A percentile compares a stretch with the other conserved stretches of the same genome.
Conservation (phyloP, 306 rosid species). For the Gleditsia sinensis region DNA sequence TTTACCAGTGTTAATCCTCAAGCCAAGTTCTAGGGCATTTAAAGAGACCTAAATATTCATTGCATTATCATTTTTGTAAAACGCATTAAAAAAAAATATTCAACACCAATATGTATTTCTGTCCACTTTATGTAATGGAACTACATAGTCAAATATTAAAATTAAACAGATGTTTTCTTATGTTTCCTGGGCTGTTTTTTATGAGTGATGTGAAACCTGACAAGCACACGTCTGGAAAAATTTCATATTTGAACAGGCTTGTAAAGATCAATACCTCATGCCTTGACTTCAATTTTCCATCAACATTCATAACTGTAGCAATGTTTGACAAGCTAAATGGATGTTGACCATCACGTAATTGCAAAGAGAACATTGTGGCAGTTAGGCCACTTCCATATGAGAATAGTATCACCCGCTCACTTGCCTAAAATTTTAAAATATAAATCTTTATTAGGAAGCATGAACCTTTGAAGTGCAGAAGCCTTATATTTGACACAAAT, state of each 20-base stretch:
- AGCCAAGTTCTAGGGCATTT: neutral
- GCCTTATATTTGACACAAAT: slow-evolving; percentile 5
- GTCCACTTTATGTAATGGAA: neutral
- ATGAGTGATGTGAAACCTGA: slow-evolving; percentile 1
- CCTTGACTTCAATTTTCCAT: slow-evolving; percentile 83
- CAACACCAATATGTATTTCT: neutral
- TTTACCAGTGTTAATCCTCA: neutral
- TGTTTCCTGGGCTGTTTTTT: neutral
- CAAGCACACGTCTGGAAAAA: neutral
- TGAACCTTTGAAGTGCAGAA: neutral
- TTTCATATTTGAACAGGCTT: slow-evolving; percentile 1
- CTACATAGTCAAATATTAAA: neutral
- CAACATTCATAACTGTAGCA: slow-evolving; percentile 69
- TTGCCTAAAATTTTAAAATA: slow-evolving; percentile 52
- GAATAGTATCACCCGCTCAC: slow-evolving; percentile 77
- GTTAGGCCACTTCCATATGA: slow-evolving; percentile 95
- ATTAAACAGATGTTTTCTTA: neutral
- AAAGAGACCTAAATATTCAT: neutral
- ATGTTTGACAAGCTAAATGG: slow-evolving; percentile 94
- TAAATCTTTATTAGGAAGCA: slow-evolving; percentile 35
- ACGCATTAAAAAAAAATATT: neutral
- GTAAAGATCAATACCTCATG: slow-evolving; percentile 69
- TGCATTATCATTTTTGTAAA: neutral
- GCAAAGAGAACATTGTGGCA: slow-evolving; percentile 90
- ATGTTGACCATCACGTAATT: slow-evolving; percentile 50